Conservation (phyloP, 129 eudicot genomes). For the Cynara cardunculus region DNA sequence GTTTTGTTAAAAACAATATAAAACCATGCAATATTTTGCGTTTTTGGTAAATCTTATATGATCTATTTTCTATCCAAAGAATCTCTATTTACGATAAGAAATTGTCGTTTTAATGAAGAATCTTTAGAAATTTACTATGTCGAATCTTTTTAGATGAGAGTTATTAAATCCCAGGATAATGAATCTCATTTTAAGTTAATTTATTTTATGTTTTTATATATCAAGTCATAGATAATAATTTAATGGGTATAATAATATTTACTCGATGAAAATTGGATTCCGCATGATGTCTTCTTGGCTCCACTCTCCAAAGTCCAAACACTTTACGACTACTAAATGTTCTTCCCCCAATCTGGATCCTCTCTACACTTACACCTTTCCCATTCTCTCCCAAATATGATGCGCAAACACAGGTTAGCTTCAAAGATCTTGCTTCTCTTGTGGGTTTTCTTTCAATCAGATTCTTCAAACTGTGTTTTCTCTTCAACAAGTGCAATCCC, state of each 20-base stretch:
- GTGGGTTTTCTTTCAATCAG: background rate
- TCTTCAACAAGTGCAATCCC: background rate
- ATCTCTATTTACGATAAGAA: background rate
- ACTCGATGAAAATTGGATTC: background rate
- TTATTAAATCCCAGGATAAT: no score
- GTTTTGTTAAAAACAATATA: background rate
- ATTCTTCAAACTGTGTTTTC: background rate
- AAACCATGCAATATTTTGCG: background rate
- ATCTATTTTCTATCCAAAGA: no score
- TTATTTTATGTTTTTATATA: no score
- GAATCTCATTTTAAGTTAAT: no score
- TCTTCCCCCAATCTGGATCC: conserved; percentile 8
- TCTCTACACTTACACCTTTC: background rate
- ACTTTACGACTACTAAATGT: background rate
- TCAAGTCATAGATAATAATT: background rate
- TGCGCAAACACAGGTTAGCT: background rate
- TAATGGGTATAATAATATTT: background rate
- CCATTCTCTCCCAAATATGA: conserved; percentile 2
- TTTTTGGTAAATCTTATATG: background rate
- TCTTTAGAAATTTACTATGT: background rate
- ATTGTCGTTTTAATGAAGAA: background rate
- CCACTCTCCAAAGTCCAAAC: conserved; percentile 12
- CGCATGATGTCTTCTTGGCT: background rate
- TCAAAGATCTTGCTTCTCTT: background rate
- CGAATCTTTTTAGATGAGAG: background rate